Base-by-base conservation (phyloP, 805 yeast genomes). In the Lipomyces yamanashiensis region DNA sequence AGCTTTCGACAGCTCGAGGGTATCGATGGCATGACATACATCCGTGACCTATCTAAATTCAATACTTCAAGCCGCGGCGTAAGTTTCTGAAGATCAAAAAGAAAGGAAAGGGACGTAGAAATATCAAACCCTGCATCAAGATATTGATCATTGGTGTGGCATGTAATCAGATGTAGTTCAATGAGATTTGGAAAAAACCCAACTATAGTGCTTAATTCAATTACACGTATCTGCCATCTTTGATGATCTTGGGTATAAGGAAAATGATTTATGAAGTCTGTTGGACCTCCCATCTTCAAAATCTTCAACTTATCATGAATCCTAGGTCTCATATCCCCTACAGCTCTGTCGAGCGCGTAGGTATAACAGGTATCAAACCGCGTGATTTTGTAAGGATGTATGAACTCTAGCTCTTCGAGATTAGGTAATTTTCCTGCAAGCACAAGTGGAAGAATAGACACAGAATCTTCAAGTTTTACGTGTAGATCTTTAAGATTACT, bases 21-120 rank as follows among this genome's bases (percentile, higher is more conserved):
- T 2, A 53, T 53, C 8, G 48, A 41, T 41, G 57, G 57, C 48
- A 53, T 43, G 17, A 17, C 7, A 13, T 15, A n/a, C n/a, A 53
- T 15, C 4, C 33, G 28, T 10, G 48, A 21, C 23, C 48, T 53
- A 33, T 41, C 57, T 15, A 53, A 23, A 28, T 53, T 53, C 37
- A 53, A 17, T 15, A 53, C 57, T n/a, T 53, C 37, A 13, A 53
- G 19, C 33, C 23, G 15, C 9, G 57, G 57, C 12, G 49, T 53
- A 37, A 40, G 17, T 12, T n/a, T 40, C 23, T 4, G 15, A n/a
- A 53, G 41, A 28, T 52, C 45, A 21, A 53, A 10, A 6, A 15
- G 7, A 23, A 39, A 19, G 1, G 55, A 7, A 5, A 2, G 1
- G 17, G 10, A 5, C 55, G 39, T n/a, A 10, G 23, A 12, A 7